A percentile compares a stretch with the other conserved stretches of the same genome.
phyloP scores from a whole-genome alignment of 2,329 filamentous ascomycete species.

The Arthrobotrys pseudoclavata region DNA sequence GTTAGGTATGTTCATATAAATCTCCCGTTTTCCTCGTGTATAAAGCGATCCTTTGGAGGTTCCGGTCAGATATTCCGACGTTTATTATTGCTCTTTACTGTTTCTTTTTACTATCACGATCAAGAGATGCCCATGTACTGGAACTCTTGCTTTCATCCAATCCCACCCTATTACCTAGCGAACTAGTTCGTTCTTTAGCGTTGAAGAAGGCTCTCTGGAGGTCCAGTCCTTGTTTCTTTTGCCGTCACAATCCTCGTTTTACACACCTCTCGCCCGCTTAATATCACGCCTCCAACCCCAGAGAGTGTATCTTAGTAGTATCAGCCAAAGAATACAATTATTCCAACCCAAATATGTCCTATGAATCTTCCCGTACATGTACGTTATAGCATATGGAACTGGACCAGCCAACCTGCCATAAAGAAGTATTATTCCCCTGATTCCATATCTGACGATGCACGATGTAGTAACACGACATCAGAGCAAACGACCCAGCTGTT shows the following conservation, averaged over 20 bases:
- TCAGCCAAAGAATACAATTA: slow-evolving; percentile 53
- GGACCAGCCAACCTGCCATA: slow-evolving; percentile 19
- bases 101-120: slow-evolving; percentile 1
- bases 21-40: background rate
- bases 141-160: slow-evolving; percentile 44
- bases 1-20: slow-evolving; percentile 73
- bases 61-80: slow-evolving; percentile 3
- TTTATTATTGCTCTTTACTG: slow-evolving; percentile 12
- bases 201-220: slow-evolving; percentile 28
- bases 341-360: slow-evolving; percentile 35
- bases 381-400: slow-evolving; percentile 49
- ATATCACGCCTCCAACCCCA: slow-evolving; percentile 9
- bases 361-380: slow-evolving; percentile 47
- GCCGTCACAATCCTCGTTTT: slow-evolving; percentile 13
- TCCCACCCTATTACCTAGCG: background rate
- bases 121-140: slow-evolving; percentile 43
- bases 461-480: slow-evolving; percentile 74
- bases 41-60: slow-evolving; percentile 21
- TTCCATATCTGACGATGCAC: slow-evolving; percentile 75
- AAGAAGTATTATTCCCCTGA: slow-evolving; percentile 63
- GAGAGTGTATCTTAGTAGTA: slow-evolving; percentile 60
- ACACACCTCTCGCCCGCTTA: slow-evolving; percentile 26
- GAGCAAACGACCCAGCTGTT: slow-evolving; percentile 76
- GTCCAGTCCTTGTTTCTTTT: slow-evolving; percentile 13
- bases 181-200: slow-evolving; percentile 27